phyloP scores from a whole-genome alignment of 139 green algal species.

The Mesostigma viride region DNA sequence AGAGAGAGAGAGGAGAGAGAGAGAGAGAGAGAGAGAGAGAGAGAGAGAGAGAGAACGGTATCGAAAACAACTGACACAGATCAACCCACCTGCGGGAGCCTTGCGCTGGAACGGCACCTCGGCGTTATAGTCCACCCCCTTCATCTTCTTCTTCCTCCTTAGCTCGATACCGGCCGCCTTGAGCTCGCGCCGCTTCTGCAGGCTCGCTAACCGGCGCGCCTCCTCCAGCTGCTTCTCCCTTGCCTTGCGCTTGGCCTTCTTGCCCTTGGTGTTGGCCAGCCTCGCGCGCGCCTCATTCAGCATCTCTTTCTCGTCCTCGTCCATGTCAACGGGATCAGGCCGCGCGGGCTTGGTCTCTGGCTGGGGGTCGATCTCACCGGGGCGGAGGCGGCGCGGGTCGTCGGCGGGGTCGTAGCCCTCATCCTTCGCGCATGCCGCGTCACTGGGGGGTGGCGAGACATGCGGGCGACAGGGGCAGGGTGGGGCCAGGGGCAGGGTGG shows the following conservation, averaged over 20 bases:
- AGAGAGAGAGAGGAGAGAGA: too few species aligned
- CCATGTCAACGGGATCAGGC: constrained; percentile 95
- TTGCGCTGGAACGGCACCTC: constrained; percentile 80
- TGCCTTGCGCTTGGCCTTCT: constrained; percentile 98
- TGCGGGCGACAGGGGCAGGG: too few species aligned
- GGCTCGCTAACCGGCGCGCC: constrained; percentile 71
- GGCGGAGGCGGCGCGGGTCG: constrained; percentile 80
- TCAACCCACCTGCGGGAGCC: constrained; percentile 59
- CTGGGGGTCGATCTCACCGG: constrained; percentile 97
- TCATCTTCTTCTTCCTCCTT: constrained; percentile 55
- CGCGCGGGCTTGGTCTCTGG: constrained; percentile 83
- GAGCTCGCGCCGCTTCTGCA: constrained; percentile 81
- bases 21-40: too few species aligned
- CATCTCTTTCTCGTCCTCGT: constrained; percentile 99
- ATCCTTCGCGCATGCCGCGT: constrained; percentile 64
- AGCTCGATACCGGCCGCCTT: constrained; percentile 53
- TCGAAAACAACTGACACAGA: too few species aligned
- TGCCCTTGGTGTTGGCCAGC: constrained; percentile 96
- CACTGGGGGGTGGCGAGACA: constrained; percentile 31
- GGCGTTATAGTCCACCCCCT: constrained; percentile 42
- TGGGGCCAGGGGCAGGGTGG: too few species aligned
- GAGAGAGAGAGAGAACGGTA: too few species aligned
- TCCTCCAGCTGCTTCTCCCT: constrained; percentile 96
- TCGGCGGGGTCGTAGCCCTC: constrained; percentile 75
- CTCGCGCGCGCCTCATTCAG: constrained; percentile 85